Conservation (phyloP, 495 filamentous ascomycete species). For the Trichoderma reesei region DNA sequence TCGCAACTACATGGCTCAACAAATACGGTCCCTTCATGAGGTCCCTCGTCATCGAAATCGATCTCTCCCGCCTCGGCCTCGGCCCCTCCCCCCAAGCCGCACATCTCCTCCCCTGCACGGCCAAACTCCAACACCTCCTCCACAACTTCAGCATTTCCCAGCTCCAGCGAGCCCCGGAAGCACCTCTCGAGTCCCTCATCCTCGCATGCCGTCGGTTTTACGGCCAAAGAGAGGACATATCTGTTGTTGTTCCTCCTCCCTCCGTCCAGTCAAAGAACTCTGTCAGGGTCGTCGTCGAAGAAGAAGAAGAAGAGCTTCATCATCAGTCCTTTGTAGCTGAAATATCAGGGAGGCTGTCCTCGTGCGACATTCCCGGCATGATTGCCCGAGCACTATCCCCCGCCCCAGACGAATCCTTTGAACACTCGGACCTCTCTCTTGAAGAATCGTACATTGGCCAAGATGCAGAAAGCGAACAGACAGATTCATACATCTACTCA, state of each 20-base stretch:
- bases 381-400: background rate
- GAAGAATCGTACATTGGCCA: background rate
- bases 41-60: constrained; percentile 22
- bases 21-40: constrained; percentile 19
- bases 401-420: background rate
- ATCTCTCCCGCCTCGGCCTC: constrained; percentile 20
- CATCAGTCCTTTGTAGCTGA: background rate
- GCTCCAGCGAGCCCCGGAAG: constrained; percentile 6
- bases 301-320: background rate
- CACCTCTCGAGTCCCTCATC: constrained; percentile 14
- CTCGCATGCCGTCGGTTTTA: constrained; percentile 22
- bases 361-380: background rate
- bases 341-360: background rate
- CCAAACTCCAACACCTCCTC: constrained; percentile 13
- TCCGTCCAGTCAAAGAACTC: background rate
- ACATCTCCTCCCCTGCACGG: background rate
- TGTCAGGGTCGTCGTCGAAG: background rate
- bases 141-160: constrained; percentile 16
- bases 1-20: constrained; percentile 17
- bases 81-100: constrained; percentile 13
- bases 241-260: background rate
- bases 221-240: constrained; percentile 13
- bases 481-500: background rate
- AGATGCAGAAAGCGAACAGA: background rate
- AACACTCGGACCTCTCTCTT: background rate